Base-by-base conservation (phyloP, 495 filamentous ascomycete genomes). In the Trichoderma asperelloides region DNA sequence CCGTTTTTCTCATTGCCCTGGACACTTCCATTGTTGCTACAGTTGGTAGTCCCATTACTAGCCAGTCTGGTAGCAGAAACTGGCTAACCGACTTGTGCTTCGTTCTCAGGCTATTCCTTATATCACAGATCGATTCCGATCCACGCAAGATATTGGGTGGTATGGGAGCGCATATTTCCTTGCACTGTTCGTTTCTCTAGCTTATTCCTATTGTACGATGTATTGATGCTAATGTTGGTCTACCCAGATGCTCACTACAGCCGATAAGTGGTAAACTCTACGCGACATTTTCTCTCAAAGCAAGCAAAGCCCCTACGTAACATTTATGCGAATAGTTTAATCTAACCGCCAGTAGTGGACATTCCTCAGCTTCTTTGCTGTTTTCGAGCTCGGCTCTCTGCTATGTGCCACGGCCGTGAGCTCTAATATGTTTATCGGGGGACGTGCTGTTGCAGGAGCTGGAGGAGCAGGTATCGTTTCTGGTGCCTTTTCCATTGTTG, bases 341-440 rank as follows among this genome's bases (percentile, higher is more conserved):
- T 45, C 41, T 45, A 28, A 25, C 33, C 30, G 6, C 7, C 49
- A 57, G 67, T 70, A 72, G 80, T 77, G 72, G 72, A 69, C 77
- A 1, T 86, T 82, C 65, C 71, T 86, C 12, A 51, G 69, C 41
- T 81, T 80, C 65, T 75, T 84, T 25, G 65, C 73, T 37, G 60
- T 85, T 62, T 85, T 84, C 71, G 79, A 83, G 69, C 33, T 83
- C 40, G 85, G 85, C 1, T 86, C 85, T 11, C 71, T 82, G 6
- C 39, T 87, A 43, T 87, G 85, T 63, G 85, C 79, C 51, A 76
- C 79, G 8, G 80, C 85, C 7, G 74, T 74, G 0, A 80, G 75
- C 21, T 85, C 83, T 15, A 68, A 67, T 21, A 80, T 82, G 66
- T 77, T 87, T 57, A 87, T 88, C 65, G 69, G 81, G 18, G 84